phyloP scores from a whole-genome alignment of 768 basidiomycete genomes.

The Lactifluus pinguis region DNA sequence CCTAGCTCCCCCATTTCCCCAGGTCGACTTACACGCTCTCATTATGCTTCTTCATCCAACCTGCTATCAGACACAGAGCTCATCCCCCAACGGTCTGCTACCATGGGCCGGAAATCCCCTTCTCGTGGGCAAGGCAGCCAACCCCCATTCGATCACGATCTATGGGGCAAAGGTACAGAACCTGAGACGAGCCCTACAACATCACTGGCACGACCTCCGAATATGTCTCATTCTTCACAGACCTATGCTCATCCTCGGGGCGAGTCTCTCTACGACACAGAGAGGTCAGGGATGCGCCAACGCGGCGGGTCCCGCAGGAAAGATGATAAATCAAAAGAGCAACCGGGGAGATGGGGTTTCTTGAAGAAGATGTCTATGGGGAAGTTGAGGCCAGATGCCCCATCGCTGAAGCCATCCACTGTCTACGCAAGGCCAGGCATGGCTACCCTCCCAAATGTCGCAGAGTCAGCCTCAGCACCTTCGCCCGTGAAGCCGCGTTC shows the following conservation, averaged over 20 bases:
- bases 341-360: constrained; percentile 85
- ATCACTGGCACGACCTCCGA: neutral
- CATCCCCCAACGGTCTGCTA: constrained; percentile 54
- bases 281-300: constrained; percentile 7
- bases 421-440: constrained; percentile 28
- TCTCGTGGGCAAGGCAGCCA: constrained; percentile 30
- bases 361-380: constrained; percentile 99
- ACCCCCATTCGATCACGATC: constrained; percentile 32
- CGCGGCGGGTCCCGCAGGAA: constrained; percentile 17
- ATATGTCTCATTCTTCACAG: neutral
- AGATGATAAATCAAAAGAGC: constrained; percentile 28
- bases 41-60: constrained; percentile 64
- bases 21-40: constrained; percentile 35
- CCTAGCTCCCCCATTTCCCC: constrained; percentile 28
- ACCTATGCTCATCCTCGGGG: neutral
- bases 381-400: constrained; percentile 65
- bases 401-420: constrained; percentile 28
- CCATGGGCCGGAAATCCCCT: constrained; percentile 47
- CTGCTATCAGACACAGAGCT: constrained; percentile 37
- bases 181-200: neutral
- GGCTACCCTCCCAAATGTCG: constrained; percentile 12
- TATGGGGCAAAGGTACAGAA: constrained; percentile 35
- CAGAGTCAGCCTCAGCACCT: constrained; percentile 6
- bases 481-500: constrained; percentile 7
- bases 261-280: neutral